These are phyloP conservation scores for Telopea speciosissima DNA, from an alignment of 177 flowering plant species.

Conservation along the genomic window DNA sequence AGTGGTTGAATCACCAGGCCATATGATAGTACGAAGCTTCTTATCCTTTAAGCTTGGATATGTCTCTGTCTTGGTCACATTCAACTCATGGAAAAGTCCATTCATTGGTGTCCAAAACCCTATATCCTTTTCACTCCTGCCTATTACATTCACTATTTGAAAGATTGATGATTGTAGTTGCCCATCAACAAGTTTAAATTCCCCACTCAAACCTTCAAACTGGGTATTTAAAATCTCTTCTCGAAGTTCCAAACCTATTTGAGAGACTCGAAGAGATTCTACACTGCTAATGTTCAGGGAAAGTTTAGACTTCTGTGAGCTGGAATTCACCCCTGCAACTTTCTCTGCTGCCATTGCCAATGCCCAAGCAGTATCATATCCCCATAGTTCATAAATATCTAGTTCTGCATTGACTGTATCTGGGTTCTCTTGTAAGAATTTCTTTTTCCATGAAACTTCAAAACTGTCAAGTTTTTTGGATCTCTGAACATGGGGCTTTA, in stretches of 20 bases:
- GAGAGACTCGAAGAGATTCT: conserved; percentile 16
- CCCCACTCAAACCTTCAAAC: conserved; percentile 27
- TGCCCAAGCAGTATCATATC: conserved; percentile 37
- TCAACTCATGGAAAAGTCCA: neutral
- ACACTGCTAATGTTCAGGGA: conserved; percentile 4
- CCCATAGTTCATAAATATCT: conserved; percentile 29
- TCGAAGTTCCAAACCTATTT: conserved; percentile 29
- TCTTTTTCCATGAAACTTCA: conserved; percentile 20
- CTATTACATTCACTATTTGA: neutral
- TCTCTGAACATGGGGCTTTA: conserved; percentile 19
- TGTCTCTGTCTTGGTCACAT: neutral
- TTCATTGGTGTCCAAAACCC: neutral
- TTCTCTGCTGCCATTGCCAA: conserved; percentile 40
- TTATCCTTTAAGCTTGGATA: neutral
- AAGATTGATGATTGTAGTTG: neutral
- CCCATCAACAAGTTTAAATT: neutral
- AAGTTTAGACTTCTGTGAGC: neutral
- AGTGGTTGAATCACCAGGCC: neutral
- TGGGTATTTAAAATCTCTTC: conserved; percentile 17
- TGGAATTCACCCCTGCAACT: conserved; percentile 2
- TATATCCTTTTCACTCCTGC: neutral
- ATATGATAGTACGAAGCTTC: neutral
- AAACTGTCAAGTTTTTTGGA: conserved; percentile 21
- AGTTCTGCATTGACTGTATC: conserved; percentile 4
- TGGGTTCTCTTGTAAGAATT: conserved; percentile 20